Evolutionary conservation across 768 basidiomycete species (phyloP), one percentile per base, ranked within the genome.

Genomic region (Tricholoma saponaceum): DNA sequence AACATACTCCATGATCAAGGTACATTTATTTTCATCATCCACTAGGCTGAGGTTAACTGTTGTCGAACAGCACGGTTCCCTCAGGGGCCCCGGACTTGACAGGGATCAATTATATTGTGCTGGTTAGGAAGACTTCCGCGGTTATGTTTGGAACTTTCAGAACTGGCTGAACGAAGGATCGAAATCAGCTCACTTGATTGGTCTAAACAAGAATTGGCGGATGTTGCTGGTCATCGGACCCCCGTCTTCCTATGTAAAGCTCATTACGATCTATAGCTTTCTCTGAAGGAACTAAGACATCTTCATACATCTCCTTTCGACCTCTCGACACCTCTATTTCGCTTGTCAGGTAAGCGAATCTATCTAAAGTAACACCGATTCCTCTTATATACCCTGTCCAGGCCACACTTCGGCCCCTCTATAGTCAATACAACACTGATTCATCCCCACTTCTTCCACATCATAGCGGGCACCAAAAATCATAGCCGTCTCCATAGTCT

Each of bases 121-220:
- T n/a, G 92, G 92, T 14, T 92, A 89, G 10, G 92, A 94, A 66
- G 89, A 93, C 68, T 93, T 92, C 66, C 77, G 84, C 35, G 83
- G 79, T 18, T 93, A 93, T 61, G 67, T 91, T 22, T 94, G 92
- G 92, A 78, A 12, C 59, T 79, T 3, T 57, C 62, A 9, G 70
- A 72, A 14, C 74, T 90, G 46, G 57, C 65, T 1, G 76, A 77
- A 23, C 69, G 70, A 58, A 76, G 89, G 43, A 67, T 69, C 51
- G 75, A 79, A 47, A 68, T 89, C 46, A 69, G 70, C 28, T 58
- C 71, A 16, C 69, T 71, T 14, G 75, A 81, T 52, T 85, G 88
- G 85, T 61, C 64, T 14, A 66, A 66, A 14, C 70, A 69, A 56
- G 68, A 68, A 54, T 60, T 59, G 47, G 67, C 66, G 25, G 66